Conservation (phyloP, 768 basidiomycete species). For the Tylopilus felleus region DNA sequence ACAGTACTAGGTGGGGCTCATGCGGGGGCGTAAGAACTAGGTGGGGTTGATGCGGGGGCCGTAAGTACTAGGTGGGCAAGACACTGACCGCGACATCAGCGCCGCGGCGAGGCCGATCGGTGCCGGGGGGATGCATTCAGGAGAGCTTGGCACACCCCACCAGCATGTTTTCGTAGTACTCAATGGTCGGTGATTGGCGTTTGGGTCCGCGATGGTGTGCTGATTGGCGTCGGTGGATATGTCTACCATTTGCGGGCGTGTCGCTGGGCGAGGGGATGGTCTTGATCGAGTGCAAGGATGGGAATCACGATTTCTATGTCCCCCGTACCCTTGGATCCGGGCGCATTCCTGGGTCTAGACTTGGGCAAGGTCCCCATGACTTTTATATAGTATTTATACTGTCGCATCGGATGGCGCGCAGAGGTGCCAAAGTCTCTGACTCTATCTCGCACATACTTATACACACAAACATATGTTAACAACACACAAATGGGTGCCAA, state of each 20-base stretch:
- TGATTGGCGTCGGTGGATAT: slow-evolving; percentile 35
- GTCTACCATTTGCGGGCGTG: slow-evolving; percentile 91
- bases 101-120: slow-evolving; percentile 91
- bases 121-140: slow-evolving; percentile 86
- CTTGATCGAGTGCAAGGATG: slow-evolving; percentile 92
- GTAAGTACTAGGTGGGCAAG: too few relatives aligned
- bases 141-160: slow-evolving; percentile 88
- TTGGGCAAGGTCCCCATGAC: too few relatives aligned
- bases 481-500: too few relatives aligned
- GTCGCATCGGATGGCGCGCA: too few relatives aligned
- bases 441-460: too few relatives aligned
- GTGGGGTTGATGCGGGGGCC: too few relatives aligned
- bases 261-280: slow-evolving; percentile 94
- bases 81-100: slow-evolving; percentile 75
- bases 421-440: too few relatives aligned
- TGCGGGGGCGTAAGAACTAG: too few relatives aligned
- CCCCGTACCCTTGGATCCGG: slow-evolving; percentile 85
- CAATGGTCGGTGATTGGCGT: slow-evolving; percentile 54
- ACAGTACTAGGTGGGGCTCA: too few relatives aligned
- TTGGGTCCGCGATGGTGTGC: neutral
- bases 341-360: too few relatives aligned
- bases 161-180: slow-evolving; percentile 97
- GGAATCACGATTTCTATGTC: slow-evolving; percentile 95
- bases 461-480: too few relatives aligned
- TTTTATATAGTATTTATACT: too few relatives aligned